Evolutionary conservation across 495 filamentous ascomycete species (phyloP), one percentile per base, ranked within the genome.

Genomic region (Mytilinidion resinicola): DNA sequence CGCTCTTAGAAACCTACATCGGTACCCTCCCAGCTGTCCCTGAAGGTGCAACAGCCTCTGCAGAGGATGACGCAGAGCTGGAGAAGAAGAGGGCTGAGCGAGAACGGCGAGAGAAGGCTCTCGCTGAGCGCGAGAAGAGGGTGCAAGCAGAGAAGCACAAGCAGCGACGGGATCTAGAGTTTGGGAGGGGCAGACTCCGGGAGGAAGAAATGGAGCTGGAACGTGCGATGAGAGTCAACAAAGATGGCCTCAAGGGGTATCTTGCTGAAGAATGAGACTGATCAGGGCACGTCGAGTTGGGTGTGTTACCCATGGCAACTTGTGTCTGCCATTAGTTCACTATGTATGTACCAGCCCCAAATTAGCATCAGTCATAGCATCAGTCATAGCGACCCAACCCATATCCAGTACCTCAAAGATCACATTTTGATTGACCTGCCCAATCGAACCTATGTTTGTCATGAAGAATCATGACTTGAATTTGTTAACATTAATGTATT

Each of bases 161-260:
- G 62, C 83, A 86, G 60, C 77, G 80, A 67, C 80, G 83, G 56
- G 84, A 86, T 38, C 70, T 91, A 35, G 72, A 81, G 41, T 81
- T 77, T 59, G 83, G 87, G 39, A 88, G 82, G 67, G 82, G 82
- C 38, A 77, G 83, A 39, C 64, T 95, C 20, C 71, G 80, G 34
- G 88, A 92, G 70, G 89, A 87, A 52, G 88, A 93, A 70, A 77
- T 79, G 42, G 88, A 96, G 68, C 70, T 96, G 34, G 81, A 91
- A 64, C 78, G 80, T 59, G 90, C 90, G 12, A 89, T 92, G 85
- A 82, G 76, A 35, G 77, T 93, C 15, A 78, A 79, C 17, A 92
- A 88, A 70, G 83, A 81, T 53, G 88, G 89, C 0, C 55, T 71
- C 51, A 65, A 46, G 51, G 42, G 43, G 14, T 49, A 30, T 33